Percentiles rank a stretch among this genome's conserved stretches.
Evolutionary conservation across 805 yeast species (phyloP).

Genomic region (Myxozyma neotropica): DNA sequence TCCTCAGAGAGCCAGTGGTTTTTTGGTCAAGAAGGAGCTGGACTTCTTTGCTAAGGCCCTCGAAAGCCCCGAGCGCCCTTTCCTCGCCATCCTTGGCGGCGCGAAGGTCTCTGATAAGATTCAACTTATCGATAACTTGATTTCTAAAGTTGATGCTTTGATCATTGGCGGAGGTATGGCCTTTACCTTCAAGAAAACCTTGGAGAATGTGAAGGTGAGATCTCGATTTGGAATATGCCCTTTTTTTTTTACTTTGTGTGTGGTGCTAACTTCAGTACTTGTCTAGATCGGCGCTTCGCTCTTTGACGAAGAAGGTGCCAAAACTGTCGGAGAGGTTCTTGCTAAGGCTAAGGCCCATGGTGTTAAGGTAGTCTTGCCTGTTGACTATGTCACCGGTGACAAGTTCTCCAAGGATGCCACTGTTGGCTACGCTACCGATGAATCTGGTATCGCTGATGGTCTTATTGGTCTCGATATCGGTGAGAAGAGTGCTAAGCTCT

Average conservation of each 20-base stretch:
- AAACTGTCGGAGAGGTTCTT: constrained; percentile 86
- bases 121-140: constrained; percentile 89
- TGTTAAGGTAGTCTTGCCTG: constrained; percentile 92
- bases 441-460: constrained; percentile 89
- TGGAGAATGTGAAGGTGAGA: constrained; percentile 63
- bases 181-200: constrained; percentile 95
- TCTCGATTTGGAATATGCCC: no score
- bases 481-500: constrained; percentile 80
- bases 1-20: constrained; percentile 97
- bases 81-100: constrained; percentile 98
- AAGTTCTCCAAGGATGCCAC: constrained; percentile 89
- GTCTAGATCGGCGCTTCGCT: constrained; percentile 79
- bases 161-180: constrained; percentile 99
- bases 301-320: constrained; percentile 92
- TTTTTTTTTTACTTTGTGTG: no score
- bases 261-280: background rate
- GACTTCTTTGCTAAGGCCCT: constrained; percentile 97
- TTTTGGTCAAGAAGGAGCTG: constrained; percentile 97
- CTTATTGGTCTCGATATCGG: constrained; percentile 98
- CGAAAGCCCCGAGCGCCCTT: constrained; percentile 97
- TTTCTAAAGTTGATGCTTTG: constrained; percentile 92
- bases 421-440: constrained; percentile 80
- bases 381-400: constrained; percentile 95
- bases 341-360: constrained; percentile 96
- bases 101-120: constrained; percentile 99